Percentiles rank a stretch among this genome's conserved stretches.
phyloP scores from a whole-genome alignment of 1,284 basidiomycete species.

The Leucoagaricus sp. region DNA sequence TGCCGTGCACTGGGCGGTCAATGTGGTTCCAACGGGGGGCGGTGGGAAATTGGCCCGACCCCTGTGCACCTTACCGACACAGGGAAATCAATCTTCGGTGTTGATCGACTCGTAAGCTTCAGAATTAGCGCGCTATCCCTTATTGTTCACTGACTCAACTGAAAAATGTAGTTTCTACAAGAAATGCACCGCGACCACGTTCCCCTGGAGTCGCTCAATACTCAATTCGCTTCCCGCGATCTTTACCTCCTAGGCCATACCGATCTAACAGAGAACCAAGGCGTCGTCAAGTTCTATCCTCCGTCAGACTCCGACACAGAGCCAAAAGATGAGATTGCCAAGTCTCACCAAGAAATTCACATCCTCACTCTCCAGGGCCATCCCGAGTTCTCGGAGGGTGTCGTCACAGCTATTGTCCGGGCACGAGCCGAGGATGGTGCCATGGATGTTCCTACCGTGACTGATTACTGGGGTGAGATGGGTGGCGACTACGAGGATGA shows the following conservation, averaged over 20 bases:
- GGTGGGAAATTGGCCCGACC: conserved; percentile 79
- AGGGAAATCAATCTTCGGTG: conserved; percentile 67
- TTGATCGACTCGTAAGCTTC: conserved; percentile 45
- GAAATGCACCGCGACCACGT: conserved; percentile 89
- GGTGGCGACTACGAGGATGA: conserved; percentile 2
- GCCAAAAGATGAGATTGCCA: background rate
- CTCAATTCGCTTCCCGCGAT: conserved; percentile 42
- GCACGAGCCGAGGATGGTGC: conserved; percentile 46
- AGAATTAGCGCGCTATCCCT: background rate
- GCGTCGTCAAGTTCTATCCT: conserved; percentile 56
- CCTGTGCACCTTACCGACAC: conserved; percentile 63
- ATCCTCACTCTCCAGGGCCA: conserved; percentile 79
- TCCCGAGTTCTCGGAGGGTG: conserved; percentile 72
- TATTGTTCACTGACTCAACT: background rate
- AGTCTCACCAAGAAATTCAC: conserved; percentile 43
- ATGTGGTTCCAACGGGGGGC: conserved; percentile 63
- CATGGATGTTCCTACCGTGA: conserved; percentile 46
- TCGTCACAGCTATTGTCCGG: conserved; percentile 62
- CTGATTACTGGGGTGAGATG: conserved; percentile 3
- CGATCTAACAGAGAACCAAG: conserved; percentile 60
- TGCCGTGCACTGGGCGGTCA: conserved; percentile 73
- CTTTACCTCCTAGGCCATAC: conserved; percentile 68
- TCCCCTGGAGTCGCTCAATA: conserved; percentile 32
- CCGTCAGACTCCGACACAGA: background rate
- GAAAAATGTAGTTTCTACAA: conserved; percentile 46